phyloP scores from a whole-genome alignment of 148 eudicot genomes.

The Nepenthes gracilis region DNA sequence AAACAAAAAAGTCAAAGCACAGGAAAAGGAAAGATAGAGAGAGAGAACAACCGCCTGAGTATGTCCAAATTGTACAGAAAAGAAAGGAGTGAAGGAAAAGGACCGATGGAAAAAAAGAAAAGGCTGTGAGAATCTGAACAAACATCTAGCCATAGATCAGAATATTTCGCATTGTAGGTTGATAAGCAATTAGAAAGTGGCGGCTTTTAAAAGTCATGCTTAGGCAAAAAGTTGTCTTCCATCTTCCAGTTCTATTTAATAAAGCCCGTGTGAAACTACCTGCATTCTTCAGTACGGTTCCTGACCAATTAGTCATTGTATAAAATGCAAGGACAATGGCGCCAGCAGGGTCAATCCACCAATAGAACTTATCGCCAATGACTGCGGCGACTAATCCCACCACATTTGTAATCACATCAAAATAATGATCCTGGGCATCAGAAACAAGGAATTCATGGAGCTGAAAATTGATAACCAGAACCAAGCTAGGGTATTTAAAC shows the following conservation, averaged over 20 bases:
- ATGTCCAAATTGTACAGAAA: too few relatives aligned
- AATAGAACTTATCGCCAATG: slow-evolving; percentile 67
- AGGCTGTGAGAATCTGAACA: too few relatives aligned
- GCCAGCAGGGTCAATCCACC: slow-evolving; percentile 98
- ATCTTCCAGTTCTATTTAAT: too few relatives aligned
- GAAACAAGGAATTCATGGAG: background rate
- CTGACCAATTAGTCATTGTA: slow-evolving; percentile 82
- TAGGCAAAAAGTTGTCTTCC: too few relatives aligned
- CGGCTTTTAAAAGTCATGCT: too few relatives aligned
- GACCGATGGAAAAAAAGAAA: background rate
- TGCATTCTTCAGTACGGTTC: slow-evolving; percentile 91
- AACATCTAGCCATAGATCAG: too few relatives aligned
- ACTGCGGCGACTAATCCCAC: slow-evolving; percentile 84
- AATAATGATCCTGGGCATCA: slow-evolving; percentile 66
- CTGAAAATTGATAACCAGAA: background rate
- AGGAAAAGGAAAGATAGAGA: too few relatives aligned
- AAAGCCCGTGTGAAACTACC: slow-evolving; percentile 22
- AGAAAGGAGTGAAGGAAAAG: slow-evolving; percentile 1
- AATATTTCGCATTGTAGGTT: too few relatives aligned
- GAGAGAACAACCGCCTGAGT: too few relatives aligned
- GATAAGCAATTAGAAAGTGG: too few relatives aligned
- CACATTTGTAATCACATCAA: slow-evolving; percentile 85
- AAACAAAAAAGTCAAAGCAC: too few relatives aligned
- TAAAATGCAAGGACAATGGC: slow-evolving; percentile 78
- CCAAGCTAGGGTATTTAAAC: background rate